Evolutionary conservation across 495 filamentous ascomycete species (phyloP).

Genomic region (Rhypophila decipiens): DNA sequence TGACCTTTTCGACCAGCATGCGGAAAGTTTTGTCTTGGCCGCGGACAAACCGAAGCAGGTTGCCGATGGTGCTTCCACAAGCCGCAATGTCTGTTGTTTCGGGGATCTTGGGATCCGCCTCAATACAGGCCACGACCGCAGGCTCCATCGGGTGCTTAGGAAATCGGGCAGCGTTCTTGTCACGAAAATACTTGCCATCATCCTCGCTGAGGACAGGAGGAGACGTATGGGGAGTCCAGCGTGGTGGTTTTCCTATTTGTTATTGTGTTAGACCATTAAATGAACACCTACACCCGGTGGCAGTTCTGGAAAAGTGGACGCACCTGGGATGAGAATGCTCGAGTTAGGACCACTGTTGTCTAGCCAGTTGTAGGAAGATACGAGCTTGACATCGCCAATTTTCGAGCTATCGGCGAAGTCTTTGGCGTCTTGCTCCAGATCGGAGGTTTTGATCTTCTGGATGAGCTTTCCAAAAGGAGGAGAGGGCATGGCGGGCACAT

Average conservation of each 20-base stretch:
- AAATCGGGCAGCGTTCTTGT: constrained; percentile 55
- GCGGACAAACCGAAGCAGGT: constrained; percentile 46
- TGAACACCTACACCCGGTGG: not conserved
- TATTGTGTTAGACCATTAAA: too few relatives aligned
- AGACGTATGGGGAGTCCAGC: constrained; percentile 47
- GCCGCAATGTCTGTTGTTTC: constrained; percentile 50
- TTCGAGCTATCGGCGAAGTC: not conserved
- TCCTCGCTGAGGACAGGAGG: constrained; percentile 41
- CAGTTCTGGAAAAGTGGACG: not conserved
- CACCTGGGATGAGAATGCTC: constrained; percentile 19
- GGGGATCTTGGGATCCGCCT: constrained; percentile 16
- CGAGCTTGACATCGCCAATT: constrained; percentile 1
- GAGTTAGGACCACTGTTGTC: not conserved
- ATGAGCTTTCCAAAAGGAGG: constrained; percentile 14
- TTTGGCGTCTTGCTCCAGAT: not conserved
- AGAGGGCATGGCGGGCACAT: constrained; percentile 1
- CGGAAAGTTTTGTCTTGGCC: constrained; percentile 43
- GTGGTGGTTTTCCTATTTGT: constrained; percentile 46
- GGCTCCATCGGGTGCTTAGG: constrained; percentile 54
- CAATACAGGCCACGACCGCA: constrained; percentile 34
- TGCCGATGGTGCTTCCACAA: constrained; percentile 56
- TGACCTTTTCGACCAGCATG: constrained; percentile 53
- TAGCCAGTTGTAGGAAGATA: constrained; percentile 22
- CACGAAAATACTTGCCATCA: constrained; percentile 49
- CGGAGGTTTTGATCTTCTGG: constrained; percentile 14